Evolutionary conservation across 495 filamentous ascomycete genomes (phyloP).

Genomic region (Talaromyces liani): DNA sequence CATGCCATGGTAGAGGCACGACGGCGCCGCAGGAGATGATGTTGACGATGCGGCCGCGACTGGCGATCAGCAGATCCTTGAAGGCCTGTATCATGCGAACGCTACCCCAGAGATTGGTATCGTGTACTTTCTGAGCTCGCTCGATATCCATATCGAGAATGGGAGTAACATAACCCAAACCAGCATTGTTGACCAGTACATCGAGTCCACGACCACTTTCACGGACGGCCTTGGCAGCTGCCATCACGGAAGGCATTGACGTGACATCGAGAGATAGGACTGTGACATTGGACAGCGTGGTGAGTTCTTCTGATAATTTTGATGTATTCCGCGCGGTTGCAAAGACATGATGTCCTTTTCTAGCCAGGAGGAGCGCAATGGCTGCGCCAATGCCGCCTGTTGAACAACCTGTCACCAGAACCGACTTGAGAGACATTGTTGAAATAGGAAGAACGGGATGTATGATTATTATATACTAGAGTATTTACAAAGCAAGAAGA

Average conservation of each 20-base stretch:
- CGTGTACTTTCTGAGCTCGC: slow-evolving; percentile 17
- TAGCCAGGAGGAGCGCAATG: slow-evolving; percentile 25
- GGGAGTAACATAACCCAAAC: slow-evolving; percentile 17
- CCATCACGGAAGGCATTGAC: slow-evolving; percentile 19
- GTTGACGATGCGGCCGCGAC: slow-evolving; percentile 12
- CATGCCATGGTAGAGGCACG: neutral
- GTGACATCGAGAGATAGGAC: slow-evolving; percentile 23
- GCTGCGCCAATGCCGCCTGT: slow-evolving; percentile 32
- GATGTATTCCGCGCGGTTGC: slow-evolving; percentile 28
- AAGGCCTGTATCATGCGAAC: slow-evolving; percentile 14
- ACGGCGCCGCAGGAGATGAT: slow-evolving; percentile 41
- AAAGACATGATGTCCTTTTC: slow-evolving; percentile 30
- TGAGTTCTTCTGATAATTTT: slow-evolving; percentile 22
- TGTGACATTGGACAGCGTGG: slow-evolving; percentile 17
- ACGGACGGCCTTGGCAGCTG: slow-evolving; percentile 9
- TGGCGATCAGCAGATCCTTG: slow-evolving; percentile 6
- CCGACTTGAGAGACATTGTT: slow-evolving; percentile 7
- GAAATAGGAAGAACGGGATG: neutral
- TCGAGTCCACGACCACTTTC: slow-evolving; percentile 15
- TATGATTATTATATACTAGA: neutral
- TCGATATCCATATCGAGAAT: slow-evolving; percentile 22
- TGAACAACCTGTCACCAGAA: slow-evolving; percentile 38
- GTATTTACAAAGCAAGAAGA: neutral
- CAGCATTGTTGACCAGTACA: slow-evolving; percentile 27
- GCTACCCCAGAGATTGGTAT: slow-evolving; percentile 23